phyloP scores from a whole-genome alignment of 768 basidiomycete species.

The Trametes villosa region DNA sequence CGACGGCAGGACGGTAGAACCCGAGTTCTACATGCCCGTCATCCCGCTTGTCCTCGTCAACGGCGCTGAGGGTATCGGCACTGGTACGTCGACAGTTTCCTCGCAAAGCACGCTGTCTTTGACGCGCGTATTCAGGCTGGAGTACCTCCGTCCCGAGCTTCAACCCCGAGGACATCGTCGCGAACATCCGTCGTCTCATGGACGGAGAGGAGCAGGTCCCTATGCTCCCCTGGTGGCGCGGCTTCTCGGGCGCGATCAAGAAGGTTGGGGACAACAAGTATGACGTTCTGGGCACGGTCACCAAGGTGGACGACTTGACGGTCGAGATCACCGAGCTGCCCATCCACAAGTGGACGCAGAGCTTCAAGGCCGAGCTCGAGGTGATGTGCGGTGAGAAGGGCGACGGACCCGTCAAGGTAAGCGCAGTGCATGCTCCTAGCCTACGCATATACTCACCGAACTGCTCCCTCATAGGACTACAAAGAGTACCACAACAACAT shows the following conservation, averaged over 20 bases:
- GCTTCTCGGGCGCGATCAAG: constrained; percentile 89
- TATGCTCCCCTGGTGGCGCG: constrained; percentile 98
- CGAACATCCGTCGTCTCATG: constrained; percentile 87
- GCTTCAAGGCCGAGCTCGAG: constrained; percentile 92
- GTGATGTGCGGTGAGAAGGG: constrained; percentile 87
- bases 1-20: constrained; percentile 86
- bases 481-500: constrained; percentile 95
- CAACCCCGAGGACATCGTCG: constrained; percentile 90
- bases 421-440: not conserved
- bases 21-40: constrained; percentile 92
- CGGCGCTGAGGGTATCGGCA: constrained; percentile 97
- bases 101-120: not conserved
- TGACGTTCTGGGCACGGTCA: constrained; percentile 73
- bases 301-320: constrained; percentile 83
- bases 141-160: constrained; percentile 90
- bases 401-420: constrained; percentile 79
- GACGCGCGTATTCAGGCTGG: constrained; percentile 68
- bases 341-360: constrained; percentile 92
- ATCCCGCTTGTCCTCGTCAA: constrained; percentile 90
- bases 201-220: constrained; percentile 77
- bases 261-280: constrained; percentile 83
- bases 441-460: not conserved
- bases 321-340: constrained; percentile 95
- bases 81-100: constrained; percentile 55
- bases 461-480: constrained; percentile 69